phyloP scores from a whole-genome alignment of 768 basidiomycete genomes.

The Leccinum barrowsii region DNA sequence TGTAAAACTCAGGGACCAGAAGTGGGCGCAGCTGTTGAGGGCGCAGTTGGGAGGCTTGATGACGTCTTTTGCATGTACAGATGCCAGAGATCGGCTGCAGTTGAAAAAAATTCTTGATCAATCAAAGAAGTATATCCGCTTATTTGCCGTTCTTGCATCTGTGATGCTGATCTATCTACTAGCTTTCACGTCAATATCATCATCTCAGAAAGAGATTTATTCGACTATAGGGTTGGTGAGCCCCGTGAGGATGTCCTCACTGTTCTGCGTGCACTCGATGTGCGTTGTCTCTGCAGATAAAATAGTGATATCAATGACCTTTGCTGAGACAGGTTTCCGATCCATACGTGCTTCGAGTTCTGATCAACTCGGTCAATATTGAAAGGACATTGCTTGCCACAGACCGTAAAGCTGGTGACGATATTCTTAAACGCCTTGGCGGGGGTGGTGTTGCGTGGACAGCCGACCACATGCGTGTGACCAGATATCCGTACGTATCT shows the following conservation, averaged over 20 bases:
- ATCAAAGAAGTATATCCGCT: slow-evolving; percentile 58
- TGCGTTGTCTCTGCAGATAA: slow-evolving; percentile 30
- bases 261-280: slow-evolving; percentile 78
- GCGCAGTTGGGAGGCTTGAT: slow-evolving; percentile 55
- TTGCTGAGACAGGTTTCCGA: slow-evolving; percentile 58
- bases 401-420: slow-evolving; percentile 63
- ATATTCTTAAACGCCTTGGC: slow-evolving; percentile 39
- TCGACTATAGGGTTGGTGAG: slow-evolving; percentile 78
- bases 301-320: background rate
- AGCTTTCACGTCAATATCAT: slow-evolving; percentile 54
- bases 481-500: slow-evolving; percentile 56
- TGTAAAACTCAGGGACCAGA: slow-evolving; percentile 68
- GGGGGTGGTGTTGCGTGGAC: slow-evolving; percentile 62
- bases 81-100: slow-evolving; percentile 54
- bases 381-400: slow-evolving; percentile 68
- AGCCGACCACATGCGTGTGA: slow-evolving; percentile 58
- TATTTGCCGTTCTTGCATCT: slow-evolving; percentile 2
- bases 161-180: slow-evolving; percentile 9
- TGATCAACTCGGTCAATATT: slow-evolving; percentile 73
- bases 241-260: slow-evolving; percentile 61
- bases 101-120: slow-evolving; percentile 56
- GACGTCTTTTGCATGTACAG: slow-evolving; percentile 71
- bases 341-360: slow-evolving; percentile 68
- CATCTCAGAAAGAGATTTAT: slow-evolving; percentile 68
- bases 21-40: slow-evolving; percentile 67